These are phyloP conservation scores for Umbelopsis sp. DNA, from an alignment of 192 early-diverging fungal genomes.

Conservation along the genomic window DNA sequence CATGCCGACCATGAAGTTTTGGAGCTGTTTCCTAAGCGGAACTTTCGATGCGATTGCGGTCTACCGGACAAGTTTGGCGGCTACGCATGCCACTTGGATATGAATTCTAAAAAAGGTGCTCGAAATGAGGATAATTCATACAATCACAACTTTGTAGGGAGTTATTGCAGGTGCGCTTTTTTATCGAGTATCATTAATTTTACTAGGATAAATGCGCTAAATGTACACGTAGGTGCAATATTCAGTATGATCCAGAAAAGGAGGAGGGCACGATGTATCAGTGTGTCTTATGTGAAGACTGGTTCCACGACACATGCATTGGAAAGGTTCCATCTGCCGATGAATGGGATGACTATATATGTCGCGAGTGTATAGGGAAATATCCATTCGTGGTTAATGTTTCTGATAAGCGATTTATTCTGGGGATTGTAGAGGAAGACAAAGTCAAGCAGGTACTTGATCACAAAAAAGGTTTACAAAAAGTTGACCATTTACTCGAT, in stretches of 20 bases:
- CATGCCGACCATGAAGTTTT: slow-evolving; percentile 78
- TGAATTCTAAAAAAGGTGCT: slow-evolving; percentile 1
- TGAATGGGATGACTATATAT: slow-evolving; percentile 52
- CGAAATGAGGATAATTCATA: slow-evolving; percentile 76
- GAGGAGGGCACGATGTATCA: slow-evolving; percentile 77
- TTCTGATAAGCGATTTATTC: slow-evolving; percentile 32
- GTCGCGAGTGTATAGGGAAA: slow-evolving; percentile 59
- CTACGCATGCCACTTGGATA: slow-evolving; percentile 45
- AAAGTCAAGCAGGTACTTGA: slow-evolving; percentile 24
- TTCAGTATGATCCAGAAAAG: slow-evolving; percentile 69
- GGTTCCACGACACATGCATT: slow-evolving; percentile 78
- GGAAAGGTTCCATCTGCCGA: slow-evolving; percentile 38
- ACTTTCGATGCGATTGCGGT: slow-evolving; percentile 93
- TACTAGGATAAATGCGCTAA: neutral
- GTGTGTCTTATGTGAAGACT: slow-evolving; percentile 88
- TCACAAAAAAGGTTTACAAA: slow-evolving; percentile 39
- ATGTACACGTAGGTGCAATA: slow-evolving; percentile 63
- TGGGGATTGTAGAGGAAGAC: slow-evolving; percentile 28
- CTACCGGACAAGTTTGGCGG: slow-evolving; percentile 50
- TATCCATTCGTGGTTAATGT: slow-evolving; percentile 50
- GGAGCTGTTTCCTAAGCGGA: slow-evolving; percentile 83
- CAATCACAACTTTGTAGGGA: slow-evolving; percentile 81
- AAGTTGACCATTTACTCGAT: neutral
- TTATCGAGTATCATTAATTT: neutral
- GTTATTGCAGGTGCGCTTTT: slow-evolving; percentile 71